Percentiles rank a stretch among this genome's conserved stretches.
Evolutionary conservation across 2,329 filamentous ascomycete species (phyloP).

Genomic region (Ophiocordyceps camponoti-floridani): DNA sequence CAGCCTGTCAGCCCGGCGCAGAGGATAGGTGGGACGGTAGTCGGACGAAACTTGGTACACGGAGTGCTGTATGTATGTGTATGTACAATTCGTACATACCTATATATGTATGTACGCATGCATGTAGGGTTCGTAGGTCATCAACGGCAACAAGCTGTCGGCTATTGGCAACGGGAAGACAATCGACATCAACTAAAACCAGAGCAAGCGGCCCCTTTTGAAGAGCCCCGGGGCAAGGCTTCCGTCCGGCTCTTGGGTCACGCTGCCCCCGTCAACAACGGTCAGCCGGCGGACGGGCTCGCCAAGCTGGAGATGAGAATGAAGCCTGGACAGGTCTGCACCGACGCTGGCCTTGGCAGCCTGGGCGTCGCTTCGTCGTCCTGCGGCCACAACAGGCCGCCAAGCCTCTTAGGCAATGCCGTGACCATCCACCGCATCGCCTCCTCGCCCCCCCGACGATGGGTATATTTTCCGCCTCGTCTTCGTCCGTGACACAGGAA

Average conservation of each 20-base stretch:
- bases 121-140: background rate
- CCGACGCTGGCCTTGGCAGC: constrained; percentile 6
- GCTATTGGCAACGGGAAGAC: background rate
- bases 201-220: background rate
- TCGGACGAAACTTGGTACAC: no score
- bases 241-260: background rate
- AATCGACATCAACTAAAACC: background rate
- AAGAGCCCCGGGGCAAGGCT: background rate
- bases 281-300: background rate
- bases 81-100: background rate
- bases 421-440: background rate
- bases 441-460: background rate
- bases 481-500: background rate
- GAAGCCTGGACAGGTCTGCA: background rate
- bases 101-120: background rate
- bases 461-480: background rate
- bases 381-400: constrained; percentile 2
- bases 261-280: background rate
- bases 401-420: constrained; percentile 4
- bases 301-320: background rate
- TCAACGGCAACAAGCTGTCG: background rate
- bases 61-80: no score
- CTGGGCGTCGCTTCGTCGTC: constrained; percentile 5
- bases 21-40: no score
- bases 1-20: no score